Base-by-base conservation (phyloP, 1,284 basidiomycete genomes). In the Somion occarium region DNA sequence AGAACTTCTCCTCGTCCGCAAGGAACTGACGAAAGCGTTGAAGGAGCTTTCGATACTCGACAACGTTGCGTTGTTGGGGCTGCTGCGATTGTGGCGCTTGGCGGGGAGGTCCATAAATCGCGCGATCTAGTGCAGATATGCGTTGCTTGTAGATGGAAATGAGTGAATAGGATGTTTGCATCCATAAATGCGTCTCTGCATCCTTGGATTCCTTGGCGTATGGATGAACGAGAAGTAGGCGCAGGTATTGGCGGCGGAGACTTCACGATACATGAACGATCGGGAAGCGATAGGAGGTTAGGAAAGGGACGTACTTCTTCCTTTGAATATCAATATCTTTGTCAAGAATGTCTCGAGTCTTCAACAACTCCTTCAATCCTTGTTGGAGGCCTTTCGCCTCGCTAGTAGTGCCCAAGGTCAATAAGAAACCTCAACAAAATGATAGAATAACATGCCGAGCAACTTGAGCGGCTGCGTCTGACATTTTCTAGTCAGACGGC, bases 21-120 rank as follows among this genome's bases (percentile, higher is more conserved):
- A 98, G 80, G 60, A 93, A 94, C 59, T 91, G 83, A 41, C 88
- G 79, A 70, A 97, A 97, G 38, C 89, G 82, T 48, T 91, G 85
- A n/a, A 93, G 69, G 22, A 93, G 78, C 63, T 91, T 94, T 59
- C 92, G 83, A 60, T 91, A 75, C 64, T 95, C 91, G 43, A 91
- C 87, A 3, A 79, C 74, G 22, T 43, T 43, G 42, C 42, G 42
- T 11, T 82, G 55, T 63, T 64, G 51, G 30, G 59, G 61, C 41
- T 69, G 68, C 46, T 69, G 68, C 22, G 63, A 60, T 42, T 70
- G 70, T 47, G 69, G 73, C 52, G 73, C 73, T 42, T 73, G 71
- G 27, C 73, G 73, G 45, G 73, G 64, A 49, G 71, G 63, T 44
- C 73, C 70, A 59, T 79, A 76, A 37, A 82, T 69, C 15, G 71